Conservation (phyloP, 2,329 filamentous ascomycete species). For the Fusarium brachygibbosum region DNA sequence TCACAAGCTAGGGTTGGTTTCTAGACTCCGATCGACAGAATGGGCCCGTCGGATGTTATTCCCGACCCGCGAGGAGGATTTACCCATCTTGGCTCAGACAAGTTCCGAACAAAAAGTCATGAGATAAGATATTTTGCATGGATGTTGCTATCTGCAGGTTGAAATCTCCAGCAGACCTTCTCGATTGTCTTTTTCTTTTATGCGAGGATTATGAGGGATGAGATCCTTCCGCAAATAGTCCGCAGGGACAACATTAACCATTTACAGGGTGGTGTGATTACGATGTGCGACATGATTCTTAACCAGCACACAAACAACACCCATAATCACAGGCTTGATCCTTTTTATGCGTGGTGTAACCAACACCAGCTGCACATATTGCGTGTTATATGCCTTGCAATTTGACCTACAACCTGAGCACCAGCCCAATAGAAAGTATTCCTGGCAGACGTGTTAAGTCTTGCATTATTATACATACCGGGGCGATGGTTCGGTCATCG, state of each 20-base stretch:
- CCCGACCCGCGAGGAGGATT: constrained; percentile 11
- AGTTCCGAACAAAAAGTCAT: not conserved
- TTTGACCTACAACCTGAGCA: not conserved
- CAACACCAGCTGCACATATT: not conserved
- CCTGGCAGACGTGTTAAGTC: not conserved
- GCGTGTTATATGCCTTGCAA: not conserved
- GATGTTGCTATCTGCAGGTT: not conserved
- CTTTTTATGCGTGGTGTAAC: not conserved
- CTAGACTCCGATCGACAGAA: not conserved
- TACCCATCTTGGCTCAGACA: not conserved
- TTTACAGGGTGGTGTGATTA: not conserved
- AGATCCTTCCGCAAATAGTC: not conserved
- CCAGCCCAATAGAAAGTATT: not conserved
- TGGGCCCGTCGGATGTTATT: constrained; percentile 5
- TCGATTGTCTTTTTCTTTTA: not conserved
- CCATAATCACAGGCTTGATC: not conserved
- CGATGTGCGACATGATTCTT: no score
- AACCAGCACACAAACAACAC: no score
- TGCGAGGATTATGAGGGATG: not conserved
- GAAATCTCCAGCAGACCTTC: not conserved
- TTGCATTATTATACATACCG: not conserved
- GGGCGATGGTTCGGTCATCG: not conserved
- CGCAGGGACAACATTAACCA: not conserved
- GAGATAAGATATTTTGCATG: not conserved
- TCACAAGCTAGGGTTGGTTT: not conserved